Evolutionary conservation across 192 early-diverging fungal genomes (phyloP).

Genomic region (Linderina pennispora): DNA sequence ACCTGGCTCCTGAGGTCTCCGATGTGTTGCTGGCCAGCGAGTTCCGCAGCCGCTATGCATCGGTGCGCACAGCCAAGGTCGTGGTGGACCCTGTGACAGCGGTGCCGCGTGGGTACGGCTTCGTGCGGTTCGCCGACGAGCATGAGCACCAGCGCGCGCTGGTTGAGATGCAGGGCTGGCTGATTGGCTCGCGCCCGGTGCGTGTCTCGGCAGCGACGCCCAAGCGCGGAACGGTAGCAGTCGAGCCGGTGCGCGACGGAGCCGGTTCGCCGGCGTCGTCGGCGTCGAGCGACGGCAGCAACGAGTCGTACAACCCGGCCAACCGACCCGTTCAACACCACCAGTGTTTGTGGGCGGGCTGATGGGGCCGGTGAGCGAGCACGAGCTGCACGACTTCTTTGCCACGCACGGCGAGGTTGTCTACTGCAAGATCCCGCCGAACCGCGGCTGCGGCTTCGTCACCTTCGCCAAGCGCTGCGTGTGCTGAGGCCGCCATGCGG

Average conservation of each 20-base stretch:
- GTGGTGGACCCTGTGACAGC: constrained; percentile 83
- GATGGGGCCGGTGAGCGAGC: constrained; percentile 72
- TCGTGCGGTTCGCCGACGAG: constrained; percentile 88
- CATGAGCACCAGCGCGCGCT: constrained; percentile 84
- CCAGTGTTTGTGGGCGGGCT: constrained; percentile 97
- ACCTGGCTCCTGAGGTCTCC: constrained; percentile 84
- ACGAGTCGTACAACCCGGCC: constrained; percentile 35
- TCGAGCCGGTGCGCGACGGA: constrained; percentile 24
- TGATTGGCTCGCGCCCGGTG: constrained; percentile 79
- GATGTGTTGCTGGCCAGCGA: constrained; percentile 62
- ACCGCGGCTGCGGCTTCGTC: constrained; percentile 96
- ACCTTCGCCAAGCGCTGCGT: constrained; percentile 74
- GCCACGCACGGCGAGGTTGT: constrained; percentile 84
- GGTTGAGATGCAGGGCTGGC: constrained; percentile 82
- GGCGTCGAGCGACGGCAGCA: constrained; percentile 29
- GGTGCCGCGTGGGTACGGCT: constrained; percentile 86
- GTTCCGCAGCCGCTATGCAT: constrained; percentile 79
- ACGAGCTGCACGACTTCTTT: constrained; percentile 81
- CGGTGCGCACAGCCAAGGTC: constrained; percentile 89
- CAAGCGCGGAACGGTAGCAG: too few relatives aligned
- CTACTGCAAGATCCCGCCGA: constrained; percentile 91
- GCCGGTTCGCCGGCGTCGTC: constrained; percentile 27
- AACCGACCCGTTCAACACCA: constrained; percentile 89
- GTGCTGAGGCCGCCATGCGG: constrained; percentile 86
- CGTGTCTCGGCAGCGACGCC: constrained; percentile 82